Evolutionary conservation across 2,329 filamentous ascomycete species (phyloP).

Genomic region (Ophiocordyceps camponoti-saundersi): DNA sequence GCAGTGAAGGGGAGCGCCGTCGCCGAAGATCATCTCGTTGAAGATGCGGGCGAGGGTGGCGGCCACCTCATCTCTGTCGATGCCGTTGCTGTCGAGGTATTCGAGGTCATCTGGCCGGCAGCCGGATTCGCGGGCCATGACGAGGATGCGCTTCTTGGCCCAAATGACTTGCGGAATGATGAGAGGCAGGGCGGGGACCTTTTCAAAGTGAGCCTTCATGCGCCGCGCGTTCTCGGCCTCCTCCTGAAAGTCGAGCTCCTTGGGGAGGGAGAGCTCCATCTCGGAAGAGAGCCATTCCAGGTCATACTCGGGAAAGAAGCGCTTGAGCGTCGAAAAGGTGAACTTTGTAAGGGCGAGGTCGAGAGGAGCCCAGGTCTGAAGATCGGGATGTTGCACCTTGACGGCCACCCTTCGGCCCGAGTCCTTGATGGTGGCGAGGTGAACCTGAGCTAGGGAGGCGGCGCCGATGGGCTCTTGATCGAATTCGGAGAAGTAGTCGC

Average conservation of each 20-base stretch:
- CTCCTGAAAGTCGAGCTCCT: slow-evolving; percentile 76
- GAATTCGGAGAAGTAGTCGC: slow-evolving; percentile 77
- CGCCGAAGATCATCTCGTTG: slow-evolving; percentile 98
- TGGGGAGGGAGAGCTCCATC: slow-evolving; percentile 78
- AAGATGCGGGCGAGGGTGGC: slow-evolving; percentile 82
- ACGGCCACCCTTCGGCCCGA: slow-evolving; percentile 80
- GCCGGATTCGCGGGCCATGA: slow-evolving; percentile 88
- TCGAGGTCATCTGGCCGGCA: slow-evolving; percentile 75
- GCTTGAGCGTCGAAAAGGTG: slow-evolving; percentile 77
- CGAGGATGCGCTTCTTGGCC: slow-evolving; percentile 75
- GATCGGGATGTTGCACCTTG: slow-evolving; percentile 83
- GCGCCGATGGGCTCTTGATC: slow-evolving; percentile 69
- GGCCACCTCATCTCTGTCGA: slow-evolving; percentile 90
- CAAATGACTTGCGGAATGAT: slow-evolving; percentile 81
- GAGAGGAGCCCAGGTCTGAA: slow-evolving; percentile 79
- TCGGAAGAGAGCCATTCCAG: slow-evolving; percentile 89
- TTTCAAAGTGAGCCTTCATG: slow-evolving; percentile 65
- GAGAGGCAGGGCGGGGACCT: slow-evolving; percentile 58
- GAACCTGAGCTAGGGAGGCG: slow-evolving; percentile 87
- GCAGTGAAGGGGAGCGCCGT: slow-evolving; percentile 78
- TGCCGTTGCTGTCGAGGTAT: slow-evolving; percentile 70
- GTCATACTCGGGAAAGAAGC: slow-evolving; percentile 95
- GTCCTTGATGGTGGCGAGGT: slow-evolving; percentile 68
- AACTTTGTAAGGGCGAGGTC: slow-evolving; percentile 77
- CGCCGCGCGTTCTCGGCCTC: slow-evolving; percentile 74